Evolutionary conservation across 192 early-diverging fungal species (phyloP).

Genomic region (Entomortierella parvispora): DNA sequence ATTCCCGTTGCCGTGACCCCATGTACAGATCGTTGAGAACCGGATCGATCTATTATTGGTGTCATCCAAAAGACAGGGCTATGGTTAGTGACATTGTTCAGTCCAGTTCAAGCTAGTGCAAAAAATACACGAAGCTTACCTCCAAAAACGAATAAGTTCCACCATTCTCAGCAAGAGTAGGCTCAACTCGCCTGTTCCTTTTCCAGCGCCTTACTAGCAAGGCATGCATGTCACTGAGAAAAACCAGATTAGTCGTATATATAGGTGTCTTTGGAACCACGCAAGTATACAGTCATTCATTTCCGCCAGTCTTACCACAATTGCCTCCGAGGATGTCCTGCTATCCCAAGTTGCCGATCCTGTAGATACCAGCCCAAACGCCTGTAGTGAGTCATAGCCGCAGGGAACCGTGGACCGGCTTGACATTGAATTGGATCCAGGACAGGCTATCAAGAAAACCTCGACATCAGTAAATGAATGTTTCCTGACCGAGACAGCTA

Average conservation of each 20-base stretch:
- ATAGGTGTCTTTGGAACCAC: background rate
- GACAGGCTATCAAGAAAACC: constrained; percentile 13
- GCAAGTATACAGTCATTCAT: no score
- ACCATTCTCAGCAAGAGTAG: background rate
- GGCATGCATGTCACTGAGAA: constrained; percentile 25
- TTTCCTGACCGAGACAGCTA: no score
- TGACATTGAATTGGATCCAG: constrained; percentile 16
- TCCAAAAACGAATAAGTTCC: constrained; percentile 10
- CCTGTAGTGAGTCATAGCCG: constrained; percentile 6
- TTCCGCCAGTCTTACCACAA: constrained; percentile 21
- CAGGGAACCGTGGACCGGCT: background rate
- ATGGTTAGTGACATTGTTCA: no score
- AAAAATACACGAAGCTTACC: no score
- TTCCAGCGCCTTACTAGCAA: constrained; percentile 18
- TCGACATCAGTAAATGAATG: no score
- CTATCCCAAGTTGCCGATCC: constrained; percentile 23
- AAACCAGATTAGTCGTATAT: background rate
- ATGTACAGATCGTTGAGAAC: constrained; percentile 5
- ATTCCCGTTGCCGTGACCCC: background rate
- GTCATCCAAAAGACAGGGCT: no score
- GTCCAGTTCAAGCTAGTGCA: no score
- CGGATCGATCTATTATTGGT: constrained; percentile 14
- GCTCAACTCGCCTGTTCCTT: constrained; percentile 9
- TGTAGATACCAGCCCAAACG: constrained; percentile 18
- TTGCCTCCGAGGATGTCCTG: constrained; percentile 18